Evolutionary conservation across 192 early-diverging fungal species (phyloP).

Genomic region (Polychytrium aggregatum): DNA sequence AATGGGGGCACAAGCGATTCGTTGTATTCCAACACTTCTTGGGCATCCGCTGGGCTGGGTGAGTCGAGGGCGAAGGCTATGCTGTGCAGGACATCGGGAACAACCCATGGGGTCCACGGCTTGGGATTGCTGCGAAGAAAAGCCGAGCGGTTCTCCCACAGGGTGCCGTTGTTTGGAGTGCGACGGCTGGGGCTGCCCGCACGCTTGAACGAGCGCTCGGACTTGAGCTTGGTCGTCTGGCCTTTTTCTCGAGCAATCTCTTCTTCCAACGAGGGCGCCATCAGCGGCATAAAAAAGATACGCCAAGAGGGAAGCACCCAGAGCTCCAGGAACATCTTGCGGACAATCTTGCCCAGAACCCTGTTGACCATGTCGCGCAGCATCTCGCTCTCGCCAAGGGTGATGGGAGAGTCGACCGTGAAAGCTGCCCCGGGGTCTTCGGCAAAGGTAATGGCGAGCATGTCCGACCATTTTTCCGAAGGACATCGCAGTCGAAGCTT

Average conservation of each 20-base stretch:
- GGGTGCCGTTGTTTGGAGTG: constrained; percentile 4
- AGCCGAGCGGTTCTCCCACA: constrained; percentile 16
- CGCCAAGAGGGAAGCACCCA: constrained; percentile 48
- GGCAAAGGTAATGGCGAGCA: constrained; percentile 37
- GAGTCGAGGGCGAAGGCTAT: constrained; percentile 4
- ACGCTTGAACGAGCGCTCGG: too few species aligned
- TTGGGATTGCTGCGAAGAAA: constrained; percentile 5
- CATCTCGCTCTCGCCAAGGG: constrained; percentile 32
- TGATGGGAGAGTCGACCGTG: constrained; percentile 34
- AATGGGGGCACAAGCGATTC: constrained; percentile 11
- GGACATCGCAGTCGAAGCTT: constrained; percentile 32
- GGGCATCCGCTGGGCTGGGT: background rate
- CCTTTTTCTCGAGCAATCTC: too few species aligned
- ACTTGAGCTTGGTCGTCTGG: too few species aligned
- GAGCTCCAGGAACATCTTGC: constrained; percentile 39
- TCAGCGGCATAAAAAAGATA: constrained; percentile 37
- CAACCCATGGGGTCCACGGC: background rate
- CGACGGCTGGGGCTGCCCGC: too few species aligned
- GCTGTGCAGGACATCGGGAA: constrained; percentile 7
- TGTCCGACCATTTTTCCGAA: constrained; percentile 29
- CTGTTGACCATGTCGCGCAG: constrained; percentile 34
- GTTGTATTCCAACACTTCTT: constrained; percentile 7
- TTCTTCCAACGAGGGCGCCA: constrained; percentile 34
- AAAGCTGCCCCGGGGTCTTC: constrained; percentile 42
- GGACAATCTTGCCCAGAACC: constrained; percentile 24